phyloP scores from a whole-genome alignment of 805 yeast species.

The Wickerhamiella kurtzmanii region DNA sequence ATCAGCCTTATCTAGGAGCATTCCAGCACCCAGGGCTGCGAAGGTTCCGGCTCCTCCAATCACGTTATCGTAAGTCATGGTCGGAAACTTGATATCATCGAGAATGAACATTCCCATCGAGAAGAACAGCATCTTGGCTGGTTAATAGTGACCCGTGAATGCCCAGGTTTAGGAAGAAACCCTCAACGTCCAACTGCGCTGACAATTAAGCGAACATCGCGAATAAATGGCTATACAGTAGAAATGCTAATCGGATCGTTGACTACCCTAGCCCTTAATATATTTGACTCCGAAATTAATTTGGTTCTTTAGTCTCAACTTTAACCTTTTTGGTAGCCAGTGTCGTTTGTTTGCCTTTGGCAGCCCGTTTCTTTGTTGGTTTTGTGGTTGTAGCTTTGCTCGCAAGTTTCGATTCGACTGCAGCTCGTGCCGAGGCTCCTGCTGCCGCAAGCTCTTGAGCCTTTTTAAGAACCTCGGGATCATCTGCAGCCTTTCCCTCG shows the following conservation, averaged over 20 bases:
- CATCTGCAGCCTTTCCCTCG: constrained; percentile 40
- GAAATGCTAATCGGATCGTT: too few species aligned
- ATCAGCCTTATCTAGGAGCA: constrained; percentile 29
- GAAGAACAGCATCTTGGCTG: constrained; percentile 29
- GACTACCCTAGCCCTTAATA: constrained; percentile 1
- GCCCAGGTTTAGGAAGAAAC: too few species aligned
- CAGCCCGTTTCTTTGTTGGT: constrained; percentile 21
- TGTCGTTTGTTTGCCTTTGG: background rate
- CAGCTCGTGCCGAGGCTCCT: constrained; percentile 61
- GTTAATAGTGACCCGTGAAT: background rate
- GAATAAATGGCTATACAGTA: too few species aligned
- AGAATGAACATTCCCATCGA: constrained; percentile 83
- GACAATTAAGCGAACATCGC: too few species aligned
- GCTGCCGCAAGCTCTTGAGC: constrained; percentile 35
- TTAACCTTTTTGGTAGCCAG: background rate
- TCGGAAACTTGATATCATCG: constrained; percentile 62
- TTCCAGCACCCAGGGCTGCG: constrained; percentile 61
- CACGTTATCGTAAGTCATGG: constrained; percentile 32
- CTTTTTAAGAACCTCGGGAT: constrained; percentile 41
- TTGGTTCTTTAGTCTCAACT: background rate
- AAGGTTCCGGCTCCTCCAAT: constrained; percentile 88
- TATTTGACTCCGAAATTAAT: background rate
- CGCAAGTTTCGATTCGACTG: constrained; percentile 48
- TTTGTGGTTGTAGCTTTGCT: constrained; percentile 47
- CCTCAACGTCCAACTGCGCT: too few species aligned